Base-by-base conservation (phyloP, 495 filamentous ascomycete species). In the Hyaloscypha hepaticicola region DNA sequence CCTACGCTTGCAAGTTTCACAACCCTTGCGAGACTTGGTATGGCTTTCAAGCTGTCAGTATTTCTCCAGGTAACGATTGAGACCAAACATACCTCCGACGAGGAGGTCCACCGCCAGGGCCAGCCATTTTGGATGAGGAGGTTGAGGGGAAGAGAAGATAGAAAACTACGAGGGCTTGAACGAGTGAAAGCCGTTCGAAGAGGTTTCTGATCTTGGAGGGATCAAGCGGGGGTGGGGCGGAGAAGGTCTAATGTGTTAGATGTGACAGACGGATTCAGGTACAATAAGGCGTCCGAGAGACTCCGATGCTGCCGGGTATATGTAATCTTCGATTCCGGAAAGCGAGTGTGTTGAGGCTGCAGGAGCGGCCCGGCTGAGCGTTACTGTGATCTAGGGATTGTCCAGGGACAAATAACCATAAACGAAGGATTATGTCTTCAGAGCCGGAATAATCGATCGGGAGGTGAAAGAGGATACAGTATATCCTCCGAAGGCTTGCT, bases 21-120 rank as follows among this genome's bases (percentile, higher is more conserved):
- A 99, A 55, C 95, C 95, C 77, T 96, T 97, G 63, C 95, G 87
- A 55, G 94, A 97, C 78, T 99, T 99, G 68, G 96, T 99, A 80
- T 99, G 95, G 79, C 94, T 92, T 74, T 58, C 34, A 58, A 7
- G 21, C 25, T 60, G 69, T 72, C 31, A 72, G 68, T 55, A 45
- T 69, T 50, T 57, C 49, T 55, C 49, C 58, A 27, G 60, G 34
- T 65, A 58, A 63, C 68, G 21, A 19, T 67, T 63, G 27, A 59
- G 38, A 45, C 14, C 70, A 64, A 66, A 78, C 76, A 67, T 70
- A 79, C 82, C 82, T 89, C 73, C 87, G 80, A 72, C 87, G 79
- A 61, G 86, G 86, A 75, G 87, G 87, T 77, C 87, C 87, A 79
- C 87, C 87, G 73, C 87, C 87, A 66, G 85, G 85, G 74, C 87